These are phyloP conservation scores for Eimeria acervulina DNA, from an alignment of 169 alveolate species.

Conservation along the genomic window DNA sequence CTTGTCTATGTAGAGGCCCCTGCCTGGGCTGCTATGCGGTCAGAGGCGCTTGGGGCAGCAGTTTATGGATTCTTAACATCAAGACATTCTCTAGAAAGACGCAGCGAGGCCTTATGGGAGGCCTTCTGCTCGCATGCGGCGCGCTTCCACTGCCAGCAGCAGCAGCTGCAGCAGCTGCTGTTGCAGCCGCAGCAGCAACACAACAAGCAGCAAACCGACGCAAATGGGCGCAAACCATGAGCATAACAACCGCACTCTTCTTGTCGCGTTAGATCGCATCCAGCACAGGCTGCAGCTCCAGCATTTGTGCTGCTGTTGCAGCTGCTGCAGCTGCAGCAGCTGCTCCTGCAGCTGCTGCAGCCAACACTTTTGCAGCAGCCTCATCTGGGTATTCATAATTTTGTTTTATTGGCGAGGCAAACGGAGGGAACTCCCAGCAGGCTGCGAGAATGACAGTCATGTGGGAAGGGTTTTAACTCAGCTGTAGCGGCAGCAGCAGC, in stretches of 20 bases:
- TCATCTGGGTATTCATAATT: background rate
- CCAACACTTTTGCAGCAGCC: background rate
- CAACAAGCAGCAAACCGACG: background rate
- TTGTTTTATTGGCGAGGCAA: constrained; percentile 40
- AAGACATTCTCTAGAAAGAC: constrained; percentile 4
- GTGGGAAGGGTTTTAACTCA: background rate
- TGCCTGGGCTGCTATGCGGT: constrained; percentile 56
- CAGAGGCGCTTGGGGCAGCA: constrained; percentile 35
- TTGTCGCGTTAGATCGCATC: constrained; percentile 23
- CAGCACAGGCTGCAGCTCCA: constrained; percentile 39
- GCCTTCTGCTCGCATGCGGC: constrained; percentile 61
- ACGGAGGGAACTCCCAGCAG: constrained; percentile 9
- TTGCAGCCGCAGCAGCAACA: constrained; percentile 36
- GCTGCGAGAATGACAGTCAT: background rate
- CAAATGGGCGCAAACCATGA: background rate
- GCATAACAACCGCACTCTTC: background rate
- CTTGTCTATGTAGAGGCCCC: constrained; percentile 53
- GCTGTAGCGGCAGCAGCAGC: constrained; percentile 28
- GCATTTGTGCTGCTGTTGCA: background rate
- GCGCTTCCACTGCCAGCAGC: constrained; percentile 58
- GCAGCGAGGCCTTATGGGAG: constrained; percentile 60
- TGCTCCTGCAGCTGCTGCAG: background rate
- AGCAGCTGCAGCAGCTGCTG: constrained; percentile 8
- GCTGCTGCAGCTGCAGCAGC: constrained; percentile 19
- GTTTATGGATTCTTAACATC: constrained; percentile 55